These are phyloP conservation scores for Botrytis aclada DNA, from an alignment of 2,329 filamentous ascomycete species.

Conservation along the genomic window DNA sequence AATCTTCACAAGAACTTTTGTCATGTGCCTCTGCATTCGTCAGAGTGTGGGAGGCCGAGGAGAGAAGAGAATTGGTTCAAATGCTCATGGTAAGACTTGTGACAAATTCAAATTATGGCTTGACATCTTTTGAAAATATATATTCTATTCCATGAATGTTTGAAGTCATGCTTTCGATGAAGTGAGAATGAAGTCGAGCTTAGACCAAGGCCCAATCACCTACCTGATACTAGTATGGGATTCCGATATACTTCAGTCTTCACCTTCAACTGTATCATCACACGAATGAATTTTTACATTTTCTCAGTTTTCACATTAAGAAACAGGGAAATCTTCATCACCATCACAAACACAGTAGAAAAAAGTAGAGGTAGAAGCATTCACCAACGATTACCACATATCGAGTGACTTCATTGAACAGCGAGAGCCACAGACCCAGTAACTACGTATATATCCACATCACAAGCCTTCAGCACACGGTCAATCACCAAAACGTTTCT, in stretches of 20 bases:
- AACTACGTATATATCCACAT: neutral
- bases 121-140: neutral
- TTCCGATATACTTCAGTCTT: neutral
- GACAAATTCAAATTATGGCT: neutral
- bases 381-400: neutral
- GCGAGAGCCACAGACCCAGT: no score
- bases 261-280: neutral
- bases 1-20: no score
- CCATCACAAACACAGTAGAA: neutral
- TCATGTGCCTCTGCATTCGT: no score
- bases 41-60: no score
- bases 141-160: neutral
- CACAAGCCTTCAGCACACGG: no score
- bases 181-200: neutral
- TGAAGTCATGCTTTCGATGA: neutral
- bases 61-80: no score
- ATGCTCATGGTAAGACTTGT: neutral
- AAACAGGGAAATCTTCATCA: neutral
- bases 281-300: neutral
- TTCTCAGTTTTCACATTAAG: neutral
- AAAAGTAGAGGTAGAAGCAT: neutral
- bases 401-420: neutral
- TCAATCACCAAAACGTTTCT: no score
- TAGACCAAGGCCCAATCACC: neutral
- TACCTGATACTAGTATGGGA: neutral